These are phyloP conservation scores for Herpetomonas samuelpessoai DNA, from an alignment of 208 protist species.

Conservation along the genomic window DNA sequence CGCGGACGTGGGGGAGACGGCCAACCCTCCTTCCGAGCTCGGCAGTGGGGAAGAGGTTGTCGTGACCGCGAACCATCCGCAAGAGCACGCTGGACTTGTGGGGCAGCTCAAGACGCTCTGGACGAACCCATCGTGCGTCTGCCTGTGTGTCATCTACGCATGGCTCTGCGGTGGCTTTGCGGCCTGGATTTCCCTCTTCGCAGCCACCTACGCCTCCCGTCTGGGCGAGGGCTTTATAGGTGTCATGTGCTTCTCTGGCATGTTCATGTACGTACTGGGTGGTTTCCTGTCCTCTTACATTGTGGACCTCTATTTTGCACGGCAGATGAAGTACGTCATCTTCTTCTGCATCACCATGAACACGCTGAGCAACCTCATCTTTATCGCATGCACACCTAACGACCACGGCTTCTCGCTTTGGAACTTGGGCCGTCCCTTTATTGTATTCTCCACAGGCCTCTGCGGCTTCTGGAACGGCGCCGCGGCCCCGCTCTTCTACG, in stretches of 20 bases:
- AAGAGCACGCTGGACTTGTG: constrained; percentile 41
- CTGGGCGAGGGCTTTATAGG: constrained; percentile 76
- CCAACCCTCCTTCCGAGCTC: neutral
- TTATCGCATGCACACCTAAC: constrained; percentile 75
- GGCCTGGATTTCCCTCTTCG: constrained; percentile 85
- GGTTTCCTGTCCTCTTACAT: constrained; percentile 76
- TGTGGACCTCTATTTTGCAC: constrained; percentile 77
- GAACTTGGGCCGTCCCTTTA: constrained; percentile 59
- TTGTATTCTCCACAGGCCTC: constrained; percentile 64
- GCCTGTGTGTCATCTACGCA: constrained; percentile 76
- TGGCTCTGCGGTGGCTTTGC: constrained; percentile 84
- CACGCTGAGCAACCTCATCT: constrained; percentile 73
- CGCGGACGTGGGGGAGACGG: neutral
- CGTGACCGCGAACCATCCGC: constrained; percentile 9
- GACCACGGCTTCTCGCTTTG: constrained; percentile 72
- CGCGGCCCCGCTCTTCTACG: constrained; percentile 84
- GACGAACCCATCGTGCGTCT: constrained; percentile 62
- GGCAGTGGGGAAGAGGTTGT: constrained; percentile 1
- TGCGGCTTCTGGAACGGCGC: constrained; percentile 89
- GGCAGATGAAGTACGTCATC: constrained; percentile 90
- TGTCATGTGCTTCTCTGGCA: constrained; percentile 81
- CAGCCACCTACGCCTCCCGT: constrained; percentile 61
- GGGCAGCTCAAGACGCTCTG: constrained; percentile 57
- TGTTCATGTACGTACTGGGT: constrained; percentile 70
- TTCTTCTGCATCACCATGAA: constrained; percentile 84